Percentiles rank a stretch among this genome's conserved stretches.
Conservation (phyloP, 2,329 filamentous ascomycete species). For the Colletotrichum sp. region DNA sequence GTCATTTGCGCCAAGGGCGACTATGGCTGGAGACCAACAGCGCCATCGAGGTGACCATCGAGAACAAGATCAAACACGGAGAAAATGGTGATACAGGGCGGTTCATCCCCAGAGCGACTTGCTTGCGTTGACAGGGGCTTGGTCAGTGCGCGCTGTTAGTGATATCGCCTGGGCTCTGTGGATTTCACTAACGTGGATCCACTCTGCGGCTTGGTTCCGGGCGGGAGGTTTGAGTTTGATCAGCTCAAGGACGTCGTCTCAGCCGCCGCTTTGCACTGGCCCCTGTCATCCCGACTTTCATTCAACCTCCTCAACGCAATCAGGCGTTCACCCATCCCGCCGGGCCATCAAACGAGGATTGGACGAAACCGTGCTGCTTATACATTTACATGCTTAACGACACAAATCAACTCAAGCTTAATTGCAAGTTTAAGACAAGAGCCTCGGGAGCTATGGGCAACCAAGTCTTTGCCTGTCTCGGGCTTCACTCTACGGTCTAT, state of each 20-base stretch:
- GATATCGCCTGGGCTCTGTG: not conserved
- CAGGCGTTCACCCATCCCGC: not conserved
- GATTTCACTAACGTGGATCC: not conserved
- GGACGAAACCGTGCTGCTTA: not conserved
- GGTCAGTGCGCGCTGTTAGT: not conserved
- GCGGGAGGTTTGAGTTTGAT: constrained; percentile 24
- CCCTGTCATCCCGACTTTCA: constrained; percentile 5
- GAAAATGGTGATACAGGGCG: constrained; percentile 15
- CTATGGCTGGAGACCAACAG: not conserved
- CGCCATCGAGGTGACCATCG: not conserved
- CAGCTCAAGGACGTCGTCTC: constrained; percentile 24
- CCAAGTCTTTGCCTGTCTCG: not conserved
- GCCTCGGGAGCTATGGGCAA: not conserved
- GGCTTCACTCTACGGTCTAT: not conserved
- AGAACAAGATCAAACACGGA: constrained; percentile 15
- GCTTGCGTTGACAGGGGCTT: constrained; percentile 1
- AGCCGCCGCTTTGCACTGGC: constrained; percentile 10
- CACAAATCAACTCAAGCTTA: not conserved
- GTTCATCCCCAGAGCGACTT: constrained; percentile 1
- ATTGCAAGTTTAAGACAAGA: not conserved
- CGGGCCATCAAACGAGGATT: not conserved
- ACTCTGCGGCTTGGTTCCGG: not conserved
- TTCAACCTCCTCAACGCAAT: not conserved
- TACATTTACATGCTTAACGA: not conserved
- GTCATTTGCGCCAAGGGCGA: not conserved